Percentiles rank a stretch among this genome's conserved stretches.
These are phyloP conservation scores for Lentinus polychrous DNA, from an alignment of 1,284 basidiomycete species.

Conservation along the genomic window DNA sequence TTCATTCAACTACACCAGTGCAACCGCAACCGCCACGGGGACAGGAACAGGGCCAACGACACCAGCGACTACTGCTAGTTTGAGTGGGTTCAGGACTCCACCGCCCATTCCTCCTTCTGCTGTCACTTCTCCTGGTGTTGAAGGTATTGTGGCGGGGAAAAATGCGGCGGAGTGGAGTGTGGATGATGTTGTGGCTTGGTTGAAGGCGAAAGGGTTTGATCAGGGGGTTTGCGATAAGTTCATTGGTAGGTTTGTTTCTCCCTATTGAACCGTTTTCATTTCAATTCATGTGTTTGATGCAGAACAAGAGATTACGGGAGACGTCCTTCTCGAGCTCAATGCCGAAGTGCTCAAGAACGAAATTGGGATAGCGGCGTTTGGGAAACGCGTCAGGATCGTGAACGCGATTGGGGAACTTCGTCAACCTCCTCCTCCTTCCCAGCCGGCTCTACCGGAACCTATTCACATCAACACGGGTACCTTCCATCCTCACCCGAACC, in stretches of 20 bases:
- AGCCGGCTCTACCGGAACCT: slow-evolving; percentile 16
- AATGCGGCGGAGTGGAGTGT: slow-evolving; percentile 79
- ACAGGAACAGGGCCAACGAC: slow-evolving; percentile 14
- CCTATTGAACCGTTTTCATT: neutral
- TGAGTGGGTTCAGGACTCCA: slow-evolving; percentile 15
- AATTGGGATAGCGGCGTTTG: slow-evolving; percentile 91
- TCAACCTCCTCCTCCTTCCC: slow-evolving; percentile 50
- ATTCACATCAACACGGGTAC: neutral
- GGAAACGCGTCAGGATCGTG: slow-evolving; percentile 89
- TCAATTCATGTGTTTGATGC: slow-evolving; percentile 11
- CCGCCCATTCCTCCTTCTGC: neutral
- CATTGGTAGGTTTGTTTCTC: slow-evolving; percentile 45
- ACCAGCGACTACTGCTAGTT: slow-evolving; percentile 23
- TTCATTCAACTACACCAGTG: too few species aligned
- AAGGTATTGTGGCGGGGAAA: slow-evolving; percentile 16
- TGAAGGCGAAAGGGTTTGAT: slow-evolving; percentile 82
- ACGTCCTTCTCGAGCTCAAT: slow-evolving; percentile 93
- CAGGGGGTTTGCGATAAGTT: slow-evolving; percentile 81
- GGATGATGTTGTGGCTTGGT: slow-evolving; percentile 89
- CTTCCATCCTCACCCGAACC: neutral
- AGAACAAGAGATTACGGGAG: slow-evolving; percentile 98
- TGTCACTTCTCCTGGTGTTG: neutral
- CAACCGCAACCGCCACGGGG: too few species aligned
- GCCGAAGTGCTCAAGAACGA: slow-evolving; percentile 89
- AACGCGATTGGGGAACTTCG: slow-evolving; percentile 92